These are phyloP conservation scores for Podila epicladia DNA, from an alignment of 192 early-diverging fungal species.

Conservation along the genomic window DNA sequence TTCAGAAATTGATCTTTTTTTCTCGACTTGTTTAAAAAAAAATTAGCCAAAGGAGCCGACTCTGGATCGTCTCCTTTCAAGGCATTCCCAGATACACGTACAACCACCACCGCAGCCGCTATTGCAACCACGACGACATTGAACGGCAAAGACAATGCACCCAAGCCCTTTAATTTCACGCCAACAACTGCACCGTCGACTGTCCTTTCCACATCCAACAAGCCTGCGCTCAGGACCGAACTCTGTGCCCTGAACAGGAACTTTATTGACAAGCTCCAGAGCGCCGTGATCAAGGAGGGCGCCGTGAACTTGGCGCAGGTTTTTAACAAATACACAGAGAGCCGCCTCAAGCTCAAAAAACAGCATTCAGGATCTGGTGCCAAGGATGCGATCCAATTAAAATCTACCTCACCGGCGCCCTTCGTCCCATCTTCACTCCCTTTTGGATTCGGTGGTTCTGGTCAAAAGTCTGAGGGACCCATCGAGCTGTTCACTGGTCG, in stretches of 20 bases:
- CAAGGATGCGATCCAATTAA: too few relatives aligned
- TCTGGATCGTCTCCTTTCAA: not conserved
- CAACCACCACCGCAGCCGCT: not conserved
- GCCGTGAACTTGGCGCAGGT: slow-evolving; percentile 8
- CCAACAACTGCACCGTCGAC: not conserved
- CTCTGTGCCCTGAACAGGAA: slow-evolving; percentile 4
- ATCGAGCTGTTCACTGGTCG: too few relatives aligned
- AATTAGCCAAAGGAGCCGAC: too few relatives aligned
- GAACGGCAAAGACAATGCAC: too few relatives aligned
- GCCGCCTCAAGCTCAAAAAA: slow-evolving; percentile 3
- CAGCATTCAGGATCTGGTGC: not conserved
- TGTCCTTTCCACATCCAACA: not conserved
- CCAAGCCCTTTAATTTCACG: not conserved
- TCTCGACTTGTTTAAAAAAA: too few relatives aligned
- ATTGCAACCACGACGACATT: too few relatives aligned
- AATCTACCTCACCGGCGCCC: not conserved
- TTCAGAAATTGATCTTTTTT: too few relatives aligned
- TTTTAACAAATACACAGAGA: slow-evolving; percentile 10
- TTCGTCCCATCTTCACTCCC: too few relatives aligned
- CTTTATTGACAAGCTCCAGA: slow-evolving; percentile 9
- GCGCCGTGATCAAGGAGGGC: not conserved
- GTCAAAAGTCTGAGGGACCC: too few relatives aligned
- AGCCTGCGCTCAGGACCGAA: not conserved
- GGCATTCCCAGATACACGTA: not conserved
- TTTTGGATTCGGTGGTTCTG: too few relatives aligned